Conservation (phyloP, 2,329 filamentous ascomycete genomes). For the Basipetospora sp. region DNA sequence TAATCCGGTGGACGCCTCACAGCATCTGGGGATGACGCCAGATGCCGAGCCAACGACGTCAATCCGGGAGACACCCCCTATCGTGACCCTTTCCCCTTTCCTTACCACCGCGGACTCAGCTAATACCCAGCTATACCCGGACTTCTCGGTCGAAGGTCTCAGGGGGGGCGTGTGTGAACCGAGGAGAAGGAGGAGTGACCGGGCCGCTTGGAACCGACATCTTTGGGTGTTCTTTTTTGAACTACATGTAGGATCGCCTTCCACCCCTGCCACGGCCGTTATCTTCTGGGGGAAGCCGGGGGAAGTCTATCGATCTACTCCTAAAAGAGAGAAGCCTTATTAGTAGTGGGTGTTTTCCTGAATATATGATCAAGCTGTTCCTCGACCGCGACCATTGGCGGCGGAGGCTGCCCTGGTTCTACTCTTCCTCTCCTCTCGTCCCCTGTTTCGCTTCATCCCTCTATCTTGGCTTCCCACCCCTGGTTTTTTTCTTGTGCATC, state of each 20-base stretch:
- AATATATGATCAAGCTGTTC: slow-evolving; percentile 3
- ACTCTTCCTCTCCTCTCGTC: background rate
- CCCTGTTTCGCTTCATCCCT: background rate
- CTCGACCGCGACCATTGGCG: background rate
- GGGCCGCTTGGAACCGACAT: too few species aligned
- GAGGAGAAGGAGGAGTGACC: too few species aligned
- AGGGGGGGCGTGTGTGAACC: background rate
- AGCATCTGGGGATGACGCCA: slow-evolving; percentile 1
- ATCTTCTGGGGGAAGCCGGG: too few species aligned
- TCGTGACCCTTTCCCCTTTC: background rate
- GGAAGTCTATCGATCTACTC: too few species aligned
- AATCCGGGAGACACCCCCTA: slow-evolving; percentile 3
- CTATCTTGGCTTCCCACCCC: too few species aligned
- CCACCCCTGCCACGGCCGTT: too few species aligned
- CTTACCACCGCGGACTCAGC: too few species aligned
- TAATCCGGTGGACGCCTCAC: background rate
- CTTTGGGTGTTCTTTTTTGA: too few species aligned
- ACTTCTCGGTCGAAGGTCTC: background rate
- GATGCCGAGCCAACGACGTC: slow-evolving; percentile 2
- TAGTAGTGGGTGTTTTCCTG: background rate
- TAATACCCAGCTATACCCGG: too few species aligned
- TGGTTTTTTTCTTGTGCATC: too few species aligned
- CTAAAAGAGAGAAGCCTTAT: background rate
- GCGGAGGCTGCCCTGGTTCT: background rate
- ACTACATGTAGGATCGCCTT: too few species aligned